Evolutionary conservation across 768 basidiomycete genomes (phyloP), one percentile per base, ranked within the genome.

Genomic region (Russula sp.): DNA sequence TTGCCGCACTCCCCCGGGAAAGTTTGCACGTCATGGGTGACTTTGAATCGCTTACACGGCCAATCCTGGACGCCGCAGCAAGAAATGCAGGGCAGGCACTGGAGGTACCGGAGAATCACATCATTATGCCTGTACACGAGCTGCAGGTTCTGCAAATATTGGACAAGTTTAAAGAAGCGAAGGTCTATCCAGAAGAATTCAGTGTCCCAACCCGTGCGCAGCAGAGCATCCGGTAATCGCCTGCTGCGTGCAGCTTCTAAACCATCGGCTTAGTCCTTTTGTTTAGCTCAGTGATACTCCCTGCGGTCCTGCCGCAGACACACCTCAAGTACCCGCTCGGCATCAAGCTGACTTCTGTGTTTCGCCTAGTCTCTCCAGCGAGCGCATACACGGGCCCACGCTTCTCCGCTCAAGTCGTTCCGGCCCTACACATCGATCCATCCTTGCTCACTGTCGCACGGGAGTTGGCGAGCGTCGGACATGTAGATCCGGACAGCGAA

Each of bases 341-440:
- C 16, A 75, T 83, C 65, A 82, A 80, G 61, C 75, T 84, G 43
- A 83, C 83, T 4, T 82, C 81, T 13, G 81, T 81, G 7, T 75
- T 83, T 16, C 79, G 83, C 60, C 82, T 81, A 1, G 82, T 84
- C 47, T 82, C 81, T n/a, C 82, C 82, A 2, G 78, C 80, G 48
- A 81, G 81, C 6, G 82, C 81, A 1, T 81, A 79, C 66, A 69
- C 83, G 13, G 81, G 82, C 1, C 81, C 82, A 3, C 77, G 81
- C 20, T 84, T 84, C 69, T 83, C 81, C 3, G 69, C 75, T 1
- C 72, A 80, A 46, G 78, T 83, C 32, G 78, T 83, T 32, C 82
- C 82, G 6, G 73, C 66, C 10, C 74, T 84, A 18, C 74, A 70
- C 22, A 77, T 81, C 72, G 78, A 83, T 59, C 73, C 70, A 4